A percentile compares a stretch with the other conserved stretches of the same genome.
Conservation (phyloP, 768 basidiomycete species). For the Agrocybe chaxingu region DNA sequence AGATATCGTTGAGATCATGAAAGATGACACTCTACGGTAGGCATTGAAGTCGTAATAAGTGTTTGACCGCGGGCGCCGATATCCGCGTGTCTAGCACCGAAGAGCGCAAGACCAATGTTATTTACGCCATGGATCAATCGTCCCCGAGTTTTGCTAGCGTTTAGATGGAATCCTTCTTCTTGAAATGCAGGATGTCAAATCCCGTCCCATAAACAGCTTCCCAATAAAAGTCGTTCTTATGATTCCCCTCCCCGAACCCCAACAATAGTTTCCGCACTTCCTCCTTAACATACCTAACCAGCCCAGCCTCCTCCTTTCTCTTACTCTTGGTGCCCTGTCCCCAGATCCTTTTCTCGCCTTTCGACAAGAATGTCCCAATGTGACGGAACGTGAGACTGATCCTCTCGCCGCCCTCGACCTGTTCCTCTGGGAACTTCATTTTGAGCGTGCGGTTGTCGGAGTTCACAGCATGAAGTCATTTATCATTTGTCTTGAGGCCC, state of each 20-base stretch:
- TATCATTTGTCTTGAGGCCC: conserved; percentile 67
- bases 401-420: conserved; percentile 52
- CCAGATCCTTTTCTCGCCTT: conserved; percentile 46
- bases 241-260: conserved; percentile 77
- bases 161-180: conserved; percentile 5
- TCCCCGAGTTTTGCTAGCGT: not conserved
- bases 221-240: conserved; percentile 70
- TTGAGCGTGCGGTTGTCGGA: conserved; percentile 65
- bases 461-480: conserved; percentile 76
- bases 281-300: conserved; percentile 49
- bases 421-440: conserved; percentile 55
- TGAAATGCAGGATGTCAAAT: conserved; percentile 66
- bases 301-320: conserved; percentile 46
- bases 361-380: conserved; percentile 69
- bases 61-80: no score
- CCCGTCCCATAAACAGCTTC: conserved; percentile 60
- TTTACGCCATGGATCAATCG: not conserved
- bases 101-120: no score
- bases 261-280: conserved; percentile 48
- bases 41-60: no score
- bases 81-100: no score
- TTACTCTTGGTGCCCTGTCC: conserved; percentile 75
- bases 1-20: no score
- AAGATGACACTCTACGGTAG: no score
- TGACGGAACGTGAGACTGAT: conserved; percentile 80